Conservation (phyloP, 1,284 basidiomycete species). For the Ganoderma leucocontextum region DNA sequence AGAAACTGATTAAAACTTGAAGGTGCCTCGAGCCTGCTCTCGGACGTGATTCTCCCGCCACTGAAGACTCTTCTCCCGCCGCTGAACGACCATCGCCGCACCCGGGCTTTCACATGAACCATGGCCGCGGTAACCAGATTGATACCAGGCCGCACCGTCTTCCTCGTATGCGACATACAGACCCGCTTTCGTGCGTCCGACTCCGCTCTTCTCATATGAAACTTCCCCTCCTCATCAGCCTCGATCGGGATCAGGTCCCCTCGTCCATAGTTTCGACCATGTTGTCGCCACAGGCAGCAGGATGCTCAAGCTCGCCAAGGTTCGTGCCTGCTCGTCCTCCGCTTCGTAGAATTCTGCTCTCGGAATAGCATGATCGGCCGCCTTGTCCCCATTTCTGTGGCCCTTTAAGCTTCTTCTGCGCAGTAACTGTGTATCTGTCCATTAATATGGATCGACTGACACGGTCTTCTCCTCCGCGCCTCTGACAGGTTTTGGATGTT, state of each 20-base stretch:
- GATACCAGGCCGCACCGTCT: constrained; percentile 59
- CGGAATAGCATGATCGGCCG: constrained; percentile 1
- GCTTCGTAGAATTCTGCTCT: neutral
- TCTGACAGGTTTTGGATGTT: constrained; percentile 64
- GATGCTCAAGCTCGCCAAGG: constrained; percentile 82
- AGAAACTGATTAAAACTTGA: constrained; percentile 5
- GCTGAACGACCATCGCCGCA: constrained; percentile 3
- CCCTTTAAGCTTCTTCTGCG: neutral
- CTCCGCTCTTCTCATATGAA: neutral
- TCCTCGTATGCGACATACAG: constrained; percentile 87
- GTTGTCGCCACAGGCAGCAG: constrained; percentile 76
- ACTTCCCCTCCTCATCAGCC: constrained; percentile 6
- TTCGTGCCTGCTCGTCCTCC: constrained; percentile 35
- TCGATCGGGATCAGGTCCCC: constrained; percentile 47
- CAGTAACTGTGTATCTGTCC: neutral
- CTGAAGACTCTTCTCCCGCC: neutral
- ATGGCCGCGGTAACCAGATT: constrained; percentile 48
- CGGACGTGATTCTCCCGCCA: constrained; percentile 5
- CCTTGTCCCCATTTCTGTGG: neutral
- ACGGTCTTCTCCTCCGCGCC: constrained; percentile 1
- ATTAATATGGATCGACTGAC: constrained; percentile 8
- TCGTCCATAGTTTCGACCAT: constrained; percentile 75
- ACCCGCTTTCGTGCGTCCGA: constrained; percentile 71
- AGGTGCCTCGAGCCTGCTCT: constrained; percentile 15
- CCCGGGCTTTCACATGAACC: constrained; percentile 1